Conservation (phyloP, 371 early-diverging fungal genomes). For the Circinella umbellata region DNA sequence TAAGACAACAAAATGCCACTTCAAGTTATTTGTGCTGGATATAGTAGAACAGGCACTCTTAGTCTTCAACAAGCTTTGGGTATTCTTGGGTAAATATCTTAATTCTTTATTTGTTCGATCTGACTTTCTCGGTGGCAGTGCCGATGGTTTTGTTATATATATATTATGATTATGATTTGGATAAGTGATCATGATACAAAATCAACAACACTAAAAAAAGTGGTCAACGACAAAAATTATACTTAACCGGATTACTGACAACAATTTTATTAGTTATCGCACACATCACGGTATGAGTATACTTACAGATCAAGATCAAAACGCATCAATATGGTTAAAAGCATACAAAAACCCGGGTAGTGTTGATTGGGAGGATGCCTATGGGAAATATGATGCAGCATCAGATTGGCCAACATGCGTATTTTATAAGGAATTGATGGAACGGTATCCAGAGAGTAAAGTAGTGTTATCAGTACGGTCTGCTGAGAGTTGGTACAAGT, state of each 20-base stretch:
- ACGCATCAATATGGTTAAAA: slow-evolving; percentile 3
- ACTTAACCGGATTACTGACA: no score
- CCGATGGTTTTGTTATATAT: no score
- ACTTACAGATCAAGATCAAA: slow-evolving; percentile 8
- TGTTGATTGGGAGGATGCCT: slow-evolving; percentile 9
- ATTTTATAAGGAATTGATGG: slow-evolving; percentile 22
- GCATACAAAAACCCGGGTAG: background rate
- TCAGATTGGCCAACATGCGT: slow-evolving; percentile 22
- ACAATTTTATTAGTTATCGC: background rate
- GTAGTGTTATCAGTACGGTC: slow-evolving; percentile 34
- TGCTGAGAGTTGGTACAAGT: slow-evolving; percentile 46
- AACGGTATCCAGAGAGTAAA: slow-evolving; percentile 40
- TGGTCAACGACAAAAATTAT: no score
- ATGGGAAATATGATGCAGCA: slow-evolving; percentile 19
- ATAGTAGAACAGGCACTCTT: slow-evolving; percentile 14
- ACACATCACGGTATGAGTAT: slow-evolving; percentile 14
- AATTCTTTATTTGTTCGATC: background rate
- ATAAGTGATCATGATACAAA: no score
- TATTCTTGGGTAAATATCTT: slow-evolving; percentile 12
- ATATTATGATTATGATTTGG: no score
- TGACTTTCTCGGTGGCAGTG: no score
- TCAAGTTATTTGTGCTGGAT: slow-evolving; percentile 13
- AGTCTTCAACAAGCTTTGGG: slow-evolving; percentile 11
- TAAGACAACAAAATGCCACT: slow-evolving; percentile 3
- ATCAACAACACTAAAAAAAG: no score